Evolutionary conservation across 495 filamentous ascomycete species (phyloP).

Genomic region (Lasiosphaeria ovina): DNA sequence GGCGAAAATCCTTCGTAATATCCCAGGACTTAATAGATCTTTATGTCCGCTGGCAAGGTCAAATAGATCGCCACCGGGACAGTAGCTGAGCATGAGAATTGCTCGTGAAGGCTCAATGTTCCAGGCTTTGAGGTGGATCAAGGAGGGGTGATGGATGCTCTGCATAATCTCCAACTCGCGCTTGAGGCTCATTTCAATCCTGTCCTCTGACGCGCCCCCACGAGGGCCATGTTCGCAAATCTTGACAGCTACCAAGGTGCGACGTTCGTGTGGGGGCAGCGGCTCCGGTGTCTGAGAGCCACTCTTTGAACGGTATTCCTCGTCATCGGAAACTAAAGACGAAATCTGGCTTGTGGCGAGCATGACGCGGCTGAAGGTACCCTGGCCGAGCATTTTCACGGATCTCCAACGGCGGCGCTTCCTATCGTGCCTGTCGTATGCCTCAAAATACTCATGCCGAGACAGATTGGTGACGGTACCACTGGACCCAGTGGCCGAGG

Average conservation of each 20-base stretch:
- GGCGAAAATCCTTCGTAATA: conserved; percentile 84
- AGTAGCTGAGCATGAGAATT: conserved; percentile 85
- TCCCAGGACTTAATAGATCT: conserved; percentile 59
- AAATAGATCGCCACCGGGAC: conserved; percentile 91
- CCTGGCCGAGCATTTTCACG: conserved; percentile 78
- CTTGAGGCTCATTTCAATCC: conserved; percentile 87
- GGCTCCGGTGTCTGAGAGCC: conserved; percentile 21
- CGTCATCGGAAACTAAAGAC: conserved; percentile 37
- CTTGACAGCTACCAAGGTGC: conserved; percentile 84
- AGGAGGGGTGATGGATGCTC: conserved; percentile 77
- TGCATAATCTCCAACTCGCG: conserved; percentile 93
- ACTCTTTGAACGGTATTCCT: conserved; percentile 34
- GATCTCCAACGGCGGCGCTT: conserved; percentile 69
- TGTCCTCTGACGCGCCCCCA: conserved; percentile 82
- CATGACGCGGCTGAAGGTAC: conserved; percentile 92
- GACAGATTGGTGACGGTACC: conserved; percentile 32
- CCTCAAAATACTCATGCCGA: conserved; percentile 59
- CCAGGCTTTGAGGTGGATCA: conserved; percentile 87
- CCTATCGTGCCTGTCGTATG: conserved; percentile 53
- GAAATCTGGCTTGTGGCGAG: conserved; percentile 65
- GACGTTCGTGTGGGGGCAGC: conserved; percentile 34
- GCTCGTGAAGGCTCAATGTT: conserved; percentile 76
- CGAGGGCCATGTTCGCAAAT: conserved; percentile 91
- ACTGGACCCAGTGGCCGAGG: conserved; percentile 24
- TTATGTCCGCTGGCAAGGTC: conserved; percentile 75